phyloP scores from a whole-genome alignment of 2,329 filamentous ascomycete species.

The Malbranchea zuffiana region DNA sequence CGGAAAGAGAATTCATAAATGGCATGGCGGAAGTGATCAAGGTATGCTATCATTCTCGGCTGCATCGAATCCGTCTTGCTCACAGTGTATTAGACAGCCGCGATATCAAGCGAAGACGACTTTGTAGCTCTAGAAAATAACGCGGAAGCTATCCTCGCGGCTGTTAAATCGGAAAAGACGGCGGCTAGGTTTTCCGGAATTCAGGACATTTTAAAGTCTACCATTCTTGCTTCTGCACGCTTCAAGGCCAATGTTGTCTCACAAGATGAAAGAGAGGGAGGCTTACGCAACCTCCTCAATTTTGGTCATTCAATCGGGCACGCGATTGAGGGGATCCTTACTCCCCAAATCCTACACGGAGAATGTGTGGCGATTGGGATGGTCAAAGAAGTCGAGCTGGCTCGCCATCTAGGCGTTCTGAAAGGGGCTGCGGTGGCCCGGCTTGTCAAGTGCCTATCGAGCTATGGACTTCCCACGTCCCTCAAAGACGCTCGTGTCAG shows the following conservation, averaged over 20 bases:
- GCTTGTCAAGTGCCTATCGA: conserved; percentile 84
- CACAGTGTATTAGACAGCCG: conserved; percentile 55
- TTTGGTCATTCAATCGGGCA: conserved; percentile 98
- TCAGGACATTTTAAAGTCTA: conserved; percentile 57
- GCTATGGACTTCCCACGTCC: conserved; percentile 80
- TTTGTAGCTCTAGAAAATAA: conserved; percentile 77
- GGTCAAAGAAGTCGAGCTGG: conserved; percentile 93
- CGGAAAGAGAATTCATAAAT: conserved; percentile 88
- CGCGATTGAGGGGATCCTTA: conserved; percentile 88
- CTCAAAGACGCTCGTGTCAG: conserved; percentile 72
- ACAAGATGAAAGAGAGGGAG: conserved; percentile 85
- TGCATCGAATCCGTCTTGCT: background rate
- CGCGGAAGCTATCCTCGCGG: conserved; percentile 62
- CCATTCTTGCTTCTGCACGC: conserved; percentile 80
- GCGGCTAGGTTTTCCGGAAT: conserved; percentile 60
- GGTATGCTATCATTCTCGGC: conserved; percentile 22
- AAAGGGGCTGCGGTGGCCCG: conserved; percentile 79
- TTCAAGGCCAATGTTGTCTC: conserved; percentile 94
- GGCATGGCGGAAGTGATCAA: conserved; percentile 98
- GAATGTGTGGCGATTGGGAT: conserved; percentile 96
- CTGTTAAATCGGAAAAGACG: conserved; percentile 52
- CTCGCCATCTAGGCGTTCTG: conserved; percentile 75
- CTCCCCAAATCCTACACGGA: conserved; percentile 88
- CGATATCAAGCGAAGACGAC: conserved; percentile 84
- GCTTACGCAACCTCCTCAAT: conserved; percentile 86